Evolutionary conservation across 2,329 filamentous ascomycete species (phyloP).

Genomic region (Pseudogymnoascus sp.): DNA sequence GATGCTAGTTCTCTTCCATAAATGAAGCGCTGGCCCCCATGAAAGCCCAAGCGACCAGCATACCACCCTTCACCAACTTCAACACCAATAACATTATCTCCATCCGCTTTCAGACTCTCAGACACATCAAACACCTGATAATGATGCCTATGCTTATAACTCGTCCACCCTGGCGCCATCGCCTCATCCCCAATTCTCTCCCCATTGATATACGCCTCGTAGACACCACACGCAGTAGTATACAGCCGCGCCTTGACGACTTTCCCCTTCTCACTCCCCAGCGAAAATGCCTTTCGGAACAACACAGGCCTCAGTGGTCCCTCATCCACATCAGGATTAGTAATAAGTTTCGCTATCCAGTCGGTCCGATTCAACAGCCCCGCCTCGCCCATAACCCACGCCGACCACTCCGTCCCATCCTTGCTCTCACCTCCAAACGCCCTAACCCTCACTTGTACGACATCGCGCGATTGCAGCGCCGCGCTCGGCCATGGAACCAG

Average conservation of each 20-base stretch:
- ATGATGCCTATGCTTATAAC: conserved; percentile 16
- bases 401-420: background rate
- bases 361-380: background rate
- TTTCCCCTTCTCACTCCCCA: conserved; percentile 1
- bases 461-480: conserved; percentile 23
- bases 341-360: conserved; percentile 15
- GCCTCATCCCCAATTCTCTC: conserved; percentile 23
- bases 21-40: conserved; percentile 30
- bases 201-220: conserved; percentile 32
- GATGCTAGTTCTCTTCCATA: conserved; percentile 35
- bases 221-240: conserved; percentile 32
- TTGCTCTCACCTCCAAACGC: background rate
- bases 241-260: conserved; percentile 28
- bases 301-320: conserved; percentile 27
- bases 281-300: conserved; percentile 29
- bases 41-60: conserved; percentile 33
- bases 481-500: conserved; percentile 39
- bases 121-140: conserved; percentile 19
- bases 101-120: conserved; percentile 14
- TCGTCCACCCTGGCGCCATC: conserved; percentile 37
- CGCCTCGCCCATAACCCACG: background rate
- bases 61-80: conserved; percentile 48
- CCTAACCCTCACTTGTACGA: background rate
- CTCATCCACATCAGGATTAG: conserved; percentile 13
- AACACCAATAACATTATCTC: conserved; percentile 37